Base-by-base conservation (phyloP, 75 land plant species). In the Chamaecyparis obtusa region DNA sequence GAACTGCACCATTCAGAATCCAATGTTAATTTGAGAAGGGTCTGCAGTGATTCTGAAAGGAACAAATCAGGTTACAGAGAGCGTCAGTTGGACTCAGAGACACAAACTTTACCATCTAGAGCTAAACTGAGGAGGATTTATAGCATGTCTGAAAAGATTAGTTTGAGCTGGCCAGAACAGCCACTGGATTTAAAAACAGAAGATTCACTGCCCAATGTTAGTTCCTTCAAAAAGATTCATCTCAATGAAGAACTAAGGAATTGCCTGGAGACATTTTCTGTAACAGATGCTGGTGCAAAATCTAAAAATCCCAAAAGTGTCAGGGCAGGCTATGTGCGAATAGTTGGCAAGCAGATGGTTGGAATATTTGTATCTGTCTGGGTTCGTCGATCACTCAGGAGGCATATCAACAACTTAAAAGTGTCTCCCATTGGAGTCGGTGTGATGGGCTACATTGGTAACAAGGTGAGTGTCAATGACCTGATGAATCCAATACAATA, bases 281-380 rank as follows among this genome's bases (percentile, higher is more conserved):
- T 84, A 84, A 49, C 85, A 55, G 89, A 87, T 33, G 69, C 89
- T 89, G 85, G 87, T 79, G 85, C 92, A 32, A 92, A 89, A 57
- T 79, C 83, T 6, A 78, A 92, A 24, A 69, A 84, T 83, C 79
- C 87, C 1, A 85, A 85, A 80, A 93, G 84, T 67, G 90, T 85
- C 79, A 83, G 85, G 56, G 82, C 89, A 16, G 82, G 92, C 33
- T 96, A 86, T 91, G 94, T 95, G 24, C 90, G 93, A 49, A 93
- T 96, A n/a, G 95, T 93, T 43, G 95, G 99, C 88, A 98, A 98
- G 92, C 99, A 98, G 86, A 95, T 98, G 99, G 97, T 98, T 87
- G 99, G 99, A 33, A 90, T 98, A 84, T 96, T 93, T 83, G 81
- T 98, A 39, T 89, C 97, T 4, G 86, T 98, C 33, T 98, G 99